Percentiles rank a stretch among this genome's conserved stretches.
These are phyloP conservation scores for Ophiostoma sp. DNA, from an alignment of 2,329 filamentous ascomycete species.

Conservation along the genomic window DNA sequence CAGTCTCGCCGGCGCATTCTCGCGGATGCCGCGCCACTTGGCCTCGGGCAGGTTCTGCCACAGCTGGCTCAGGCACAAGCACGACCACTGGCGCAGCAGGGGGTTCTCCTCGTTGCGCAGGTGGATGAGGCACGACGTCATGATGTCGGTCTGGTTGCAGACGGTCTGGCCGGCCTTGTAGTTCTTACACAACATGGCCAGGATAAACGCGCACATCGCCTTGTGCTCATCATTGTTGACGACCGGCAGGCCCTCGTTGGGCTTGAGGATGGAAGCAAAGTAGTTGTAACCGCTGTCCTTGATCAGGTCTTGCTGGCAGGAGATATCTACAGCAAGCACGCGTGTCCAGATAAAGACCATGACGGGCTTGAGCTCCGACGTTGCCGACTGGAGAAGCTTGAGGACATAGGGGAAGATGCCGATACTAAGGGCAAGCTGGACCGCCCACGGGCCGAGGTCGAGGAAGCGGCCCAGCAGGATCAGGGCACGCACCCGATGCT, in stretches of 20 bases:
- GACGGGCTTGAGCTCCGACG: slow-evolving; percentile 88
- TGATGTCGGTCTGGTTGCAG: slow-evolving; percentile 83
- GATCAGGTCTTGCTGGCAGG: slow-evolving; percentile 86
- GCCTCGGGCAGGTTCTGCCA: slow-evolving; percentile 89
- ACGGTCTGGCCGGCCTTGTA: slow-evolving; percentile 89
- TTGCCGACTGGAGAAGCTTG: slow-evolving; percentile 91
- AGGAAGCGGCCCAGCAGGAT: slow-evolving; percentile 90
- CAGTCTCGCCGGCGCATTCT: slow-evolving; percentile 75
- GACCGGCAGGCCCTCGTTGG: slow-evolving; percentile 74
- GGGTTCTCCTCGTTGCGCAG: slow-evolving; percentile 82
- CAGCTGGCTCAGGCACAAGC: slow-evolving; percentile 88
- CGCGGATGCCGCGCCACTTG: slow-evolving; percentile 91
- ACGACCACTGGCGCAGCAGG: slow-evolving; percentile 88
- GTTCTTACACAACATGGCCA: slow-evolving; percentile 93
- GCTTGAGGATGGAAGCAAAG: slow-evolving; percentile 88
- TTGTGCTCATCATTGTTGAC: slow-evolving; percentile 90
- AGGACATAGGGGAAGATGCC: slow-evolving; percentile 99
- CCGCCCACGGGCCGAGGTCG: slow-evolving; percentile 94
- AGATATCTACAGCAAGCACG: slow-evolving; percentile 88
- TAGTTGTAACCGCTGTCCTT: slow-evolving; percentile 98
- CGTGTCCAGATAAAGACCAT: slow-evolving; percentile 99
- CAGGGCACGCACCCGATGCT: slow-evolving; percentile 83
- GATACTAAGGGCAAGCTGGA: slow-evolving; percentile 95
- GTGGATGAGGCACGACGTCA: slow-evolving; percentile 80
- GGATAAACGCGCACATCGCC: slow-evolving; percentile 97